Conservation (phyloP, 2,329 filamentous ascomycete species). For the Calonectria fujianensis region DNA sequence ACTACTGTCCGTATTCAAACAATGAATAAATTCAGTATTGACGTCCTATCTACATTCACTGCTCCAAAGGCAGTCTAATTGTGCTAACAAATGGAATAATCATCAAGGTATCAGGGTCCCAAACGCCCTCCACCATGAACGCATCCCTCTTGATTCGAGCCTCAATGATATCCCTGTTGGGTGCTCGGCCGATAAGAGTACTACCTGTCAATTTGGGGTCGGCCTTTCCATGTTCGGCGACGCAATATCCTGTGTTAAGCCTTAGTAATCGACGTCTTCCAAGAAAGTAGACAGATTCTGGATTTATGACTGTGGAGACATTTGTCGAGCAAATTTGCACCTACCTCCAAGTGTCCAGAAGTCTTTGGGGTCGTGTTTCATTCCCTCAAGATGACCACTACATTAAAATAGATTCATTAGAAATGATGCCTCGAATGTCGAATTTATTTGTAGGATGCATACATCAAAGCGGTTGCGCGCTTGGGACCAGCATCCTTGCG, state of each 20-base stretch:
- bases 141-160: slow-evolving; percentile 10
- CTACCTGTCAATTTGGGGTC: slow-evolving; percentile 6
- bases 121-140: slow-evolving; percentile 3
- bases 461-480: background rate
- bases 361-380: slow-evolving; percentile 4
- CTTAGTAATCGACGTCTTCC: background rate
- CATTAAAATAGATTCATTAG: background rate
- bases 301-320: background rate
- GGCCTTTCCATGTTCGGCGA: background rate
- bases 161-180: background rate
- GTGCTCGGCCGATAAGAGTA: slow-evolving; percentile 3
- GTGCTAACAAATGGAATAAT: slow-evolving; percentile 15
- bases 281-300: background rate
- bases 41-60: background rate
- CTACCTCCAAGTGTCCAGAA: slow-evolving; percentile 14
- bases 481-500: background rate
- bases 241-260: background rate
- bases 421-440: background rate
- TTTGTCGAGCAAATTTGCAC: too few relatives aligned
- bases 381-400: slow-evolving; percentile 13
- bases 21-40: background rate
- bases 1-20: background rate
- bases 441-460: background rate
- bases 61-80: background rate
- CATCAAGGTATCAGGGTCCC: slow-evolving; percentile 13